Conservation (phyloP, 192 early-diverging fungal species). For the Backusella sp. region DNA sequence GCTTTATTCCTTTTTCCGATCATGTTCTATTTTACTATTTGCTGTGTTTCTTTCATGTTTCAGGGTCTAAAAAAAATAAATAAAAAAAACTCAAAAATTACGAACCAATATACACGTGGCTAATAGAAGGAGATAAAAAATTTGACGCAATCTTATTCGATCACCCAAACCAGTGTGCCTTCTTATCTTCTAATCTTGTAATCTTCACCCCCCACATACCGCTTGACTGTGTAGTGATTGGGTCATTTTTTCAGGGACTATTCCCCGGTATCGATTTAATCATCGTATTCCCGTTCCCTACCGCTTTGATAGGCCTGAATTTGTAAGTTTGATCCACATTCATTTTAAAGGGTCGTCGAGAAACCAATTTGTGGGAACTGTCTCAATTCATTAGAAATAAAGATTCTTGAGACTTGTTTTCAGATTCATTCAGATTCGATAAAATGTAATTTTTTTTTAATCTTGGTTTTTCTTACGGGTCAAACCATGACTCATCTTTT, state of each 20-base stretch:
- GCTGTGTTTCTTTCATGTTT: background rate
- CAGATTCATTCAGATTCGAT: too few relatives aligned
- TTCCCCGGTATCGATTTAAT: background rate
- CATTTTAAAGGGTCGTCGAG: background rate
- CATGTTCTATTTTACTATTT: background rate
- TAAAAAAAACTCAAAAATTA: background rate
- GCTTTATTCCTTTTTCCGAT: background rate
- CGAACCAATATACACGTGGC: constrained; percentile 4
- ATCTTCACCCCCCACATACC: background rate
- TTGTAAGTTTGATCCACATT: constrained; percentile 1
- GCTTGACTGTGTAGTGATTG: background rate
- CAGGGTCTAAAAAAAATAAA: background rate
- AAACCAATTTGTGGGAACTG: background rate
- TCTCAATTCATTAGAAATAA: background rate
- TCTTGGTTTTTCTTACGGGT: background rate
- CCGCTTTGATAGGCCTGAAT: background rate
- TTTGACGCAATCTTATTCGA: background rate
- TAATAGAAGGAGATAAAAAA: background rate
- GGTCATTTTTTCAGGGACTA: background rate
- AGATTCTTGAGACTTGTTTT: too few relatives aligned
- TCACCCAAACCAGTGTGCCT: background rate
- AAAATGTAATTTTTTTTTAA: background rate
- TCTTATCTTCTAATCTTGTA: background rate
- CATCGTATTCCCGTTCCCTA: constrained; percentile 4
- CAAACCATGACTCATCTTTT: background rate